phyloP scores from a whole-genome alignment of 495 filamentous ascomycete species.

The Physcia stellaris region DNA sequence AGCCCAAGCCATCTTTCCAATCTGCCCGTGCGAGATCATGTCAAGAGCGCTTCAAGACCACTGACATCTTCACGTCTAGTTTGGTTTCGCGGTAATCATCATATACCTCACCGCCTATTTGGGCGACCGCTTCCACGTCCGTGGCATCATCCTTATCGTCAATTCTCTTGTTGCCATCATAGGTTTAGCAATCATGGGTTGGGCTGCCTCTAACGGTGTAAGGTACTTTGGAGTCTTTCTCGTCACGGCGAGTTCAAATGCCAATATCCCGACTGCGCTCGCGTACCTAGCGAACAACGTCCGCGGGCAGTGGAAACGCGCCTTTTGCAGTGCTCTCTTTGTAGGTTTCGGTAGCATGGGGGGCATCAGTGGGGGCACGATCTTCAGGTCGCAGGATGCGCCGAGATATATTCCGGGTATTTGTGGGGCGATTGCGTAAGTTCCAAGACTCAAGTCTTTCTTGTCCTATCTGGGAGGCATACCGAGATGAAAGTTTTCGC shows the following conservation, averaged over 20 bases:
- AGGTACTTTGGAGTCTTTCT: conserved; percentile 56
- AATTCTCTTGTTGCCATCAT: conserved; percentile 38
- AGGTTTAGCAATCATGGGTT: conserved; percentile 41
- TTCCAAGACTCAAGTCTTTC: background rate
- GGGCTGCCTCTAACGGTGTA: conserved; percentile 29
- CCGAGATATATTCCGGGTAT: conserved; percentile 45
- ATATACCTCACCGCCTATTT: conserved; percentile 40
- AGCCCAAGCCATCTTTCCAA: no score
- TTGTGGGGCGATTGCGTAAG: conserved; percentile 31
- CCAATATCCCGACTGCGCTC: conserved; percentile 43
- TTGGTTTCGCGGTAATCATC: conserved; percentile 38
- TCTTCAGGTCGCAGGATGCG: conserved; percentile 45
- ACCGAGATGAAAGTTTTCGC: background rate
- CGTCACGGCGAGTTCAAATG: conserved; percentile 43
- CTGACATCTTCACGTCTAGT: no score
- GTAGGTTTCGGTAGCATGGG: conserved; percentile 43
- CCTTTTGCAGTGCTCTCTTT: conserved; percentile 41
- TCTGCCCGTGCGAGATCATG: no score
- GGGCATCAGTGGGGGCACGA: conserved; percentile 41
- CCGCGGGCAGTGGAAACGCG: conserved; percentile 55
- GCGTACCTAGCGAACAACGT: conserved; percentile 55
- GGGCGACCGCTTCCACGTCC: conserved; percentile 41
- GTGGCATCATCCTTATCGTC: conserved; percentile 42
- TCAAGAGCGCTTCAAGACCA: no score
- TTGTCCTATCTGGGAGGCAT: background rate